phyloP scores from a whole-genome alignment of 257 asterid species.

The Gentiana straminea region DNA sequence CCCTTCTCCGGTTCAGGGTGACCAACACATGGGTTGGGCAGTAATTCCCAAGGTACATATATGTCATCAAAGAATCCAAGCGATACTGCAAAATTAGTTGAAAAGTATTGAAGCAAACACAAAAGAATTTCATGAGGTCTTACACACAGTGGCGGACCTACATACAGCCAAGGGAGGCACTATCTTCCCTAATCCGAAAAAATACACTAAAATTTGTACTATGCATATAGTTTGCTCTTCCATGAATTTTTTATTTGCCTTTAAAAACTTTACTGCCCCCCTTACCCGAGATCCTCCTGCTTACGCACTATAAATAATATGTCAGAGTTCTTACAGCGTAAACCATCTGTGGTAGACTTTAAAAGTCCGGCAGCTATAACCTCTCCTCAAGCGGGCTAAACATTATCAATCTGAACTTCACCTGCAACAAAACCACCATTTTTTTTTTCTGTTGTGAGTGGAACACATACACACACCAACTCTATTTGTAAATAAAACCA shows the following conservation, averaged over 20 bases:
- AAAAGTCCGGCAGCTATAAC: conserved; percentile 58
- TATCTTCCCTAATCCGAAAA: too few species aligned
- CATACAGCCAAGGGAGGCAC: too few species aligned
- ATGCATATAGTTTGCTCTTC: too few species aligned
- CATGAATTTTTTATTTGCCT: too few species aligned
- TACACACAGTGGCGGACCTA: too few species aligned
- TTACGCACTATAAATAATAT: background rate
- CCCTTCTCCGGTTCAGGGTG: conserved; percentile 49
- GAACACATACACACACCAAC: background rate
- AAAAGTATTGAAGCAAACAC: background rate
- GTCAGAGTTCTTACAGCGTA: conserved; percentile 47
- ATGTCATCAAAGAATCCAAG: conserved; percentile 84
- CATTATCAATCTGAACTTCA: conserved; percentile 64
- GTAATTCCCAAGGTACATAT: conserved; percentile 20
- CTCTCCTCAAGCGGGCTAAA: conserved; percentile 82
- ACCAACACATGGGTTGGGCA: conserved; percentile 23
- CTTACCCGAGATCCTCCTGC: too few species aligned
- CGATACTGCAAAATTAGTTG: conserved; percentile 37
- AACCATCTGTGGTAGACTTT: conserved; percentile 57
- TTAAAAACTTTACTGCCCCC: too few species aligned
- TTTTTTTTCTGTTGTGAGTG: background rate
- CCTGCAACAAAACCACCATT: conserved; percentile 34
- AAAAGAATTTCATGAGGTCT: background rate
- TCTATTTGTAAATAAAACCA: too few species aligned
- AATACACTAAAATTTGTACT: too few species aligned